Percentiles rank a stretch among this genome's conserved stretches.
Conservation (phyloP, 2,329 filamentous ascomycete species). For the Aquanectria penicillioides region DNA sequence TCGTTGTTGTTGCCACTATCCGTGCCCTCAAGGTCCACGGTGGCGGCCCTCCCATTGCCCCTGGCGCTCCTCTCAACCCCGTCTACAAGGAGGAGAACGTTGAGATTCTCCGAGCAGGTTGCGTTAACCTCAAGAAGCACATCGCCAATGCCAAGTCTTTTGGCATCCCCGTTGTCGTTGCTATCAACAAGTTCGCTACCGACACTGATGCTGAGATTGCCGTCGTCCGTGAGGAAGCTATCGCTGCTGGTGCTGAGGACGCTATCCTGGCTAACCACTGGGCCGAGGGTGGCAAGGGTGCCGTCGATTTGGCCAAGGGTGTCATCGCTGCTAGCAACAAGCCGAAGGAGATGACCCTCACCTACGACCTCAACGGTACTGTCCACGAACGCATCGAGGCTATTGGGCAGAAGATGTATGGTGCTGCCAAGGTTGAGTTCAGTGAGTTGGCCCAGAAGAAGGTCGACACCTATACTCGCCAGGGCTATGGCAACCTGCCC, state of each 20-base stretch:
- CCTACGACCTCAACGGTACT: constrained; percentile 82
- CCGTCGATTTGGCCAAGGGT: constrained; percentile 86
- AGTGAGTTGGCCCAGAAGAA: constrained; percentile 95
- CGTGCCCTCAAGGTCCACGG: constrained; percentile 97
- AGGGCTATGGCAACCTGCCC: constrained; percentile 91
- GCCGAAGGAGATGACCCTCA: constrained; percentile 86
- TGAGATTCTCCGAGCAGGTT: constrained; percentile 88
- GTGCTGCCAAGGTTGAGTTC: constrained; percentile 88
- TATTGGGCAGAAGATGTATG: constrained; percentile 95
- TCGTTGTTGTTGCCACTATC: constrained; percentile 95
- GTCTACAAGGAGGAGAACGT: constrained; percentile 95
- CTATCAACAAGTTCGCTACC: constrained; percentile 95
- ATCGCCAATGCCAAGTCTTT: constrained; percentile 90
- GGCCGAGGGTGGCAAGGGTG: constrained; percentile 92
- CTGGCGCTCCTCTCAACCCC: constrained; percentile 84
- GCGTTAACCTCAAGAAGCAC: constrained; percentile 95
- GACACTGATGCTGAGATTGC: constrained; percentile 93
- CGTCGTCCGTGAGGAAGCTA: constrained; percentile 88
- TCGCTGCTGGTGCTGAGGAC: constrained; percentile 92
- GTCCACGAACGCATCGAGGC: constrained; percentile 90
- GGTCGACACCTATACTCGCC: constrained; percentile 91
- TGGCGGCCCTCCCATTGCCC: constrained; percentile 91
- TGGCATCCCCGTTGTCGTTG: constrained; percentile 93
- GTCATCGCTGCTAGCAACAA: constrained; percentile 86
- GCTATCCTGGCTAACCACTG: constrained; percentile 96